Percentiles rank a stretch among this genome's conserved stretches.
These are phyloP conservation scores for Coniochaeta sp. DNA, from an alignment of 2,329 filamentous ascomycete genomes.

Conservation along the genomic window DNA sequence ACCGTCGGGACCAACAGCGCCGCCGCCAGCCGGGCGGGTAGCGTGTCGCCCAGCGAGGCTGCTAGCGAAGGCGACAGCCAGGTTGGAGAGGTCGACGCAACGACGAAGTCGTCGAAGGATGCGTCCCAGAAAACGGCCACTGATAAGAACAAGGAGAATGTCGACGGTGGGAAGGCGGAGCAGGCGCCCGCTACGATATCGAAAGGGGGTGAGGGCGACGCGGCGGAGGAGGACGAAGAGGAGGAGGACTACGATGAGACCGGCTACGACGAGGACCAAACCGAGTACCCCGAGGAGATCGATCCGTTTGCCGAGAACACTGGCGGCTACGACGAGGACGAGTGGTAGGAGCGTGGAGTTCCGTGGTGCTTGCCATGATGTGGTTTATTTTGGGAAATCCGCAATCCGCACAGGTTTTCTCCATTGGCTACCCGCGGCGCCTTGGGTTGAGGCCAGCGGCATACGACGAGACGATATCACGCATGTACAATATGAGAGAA, in stretches of 20 bases:
- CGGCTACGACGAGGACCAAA: neutral
- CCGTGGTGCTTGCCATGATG: neutral
- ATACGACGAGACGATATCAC: neutral
- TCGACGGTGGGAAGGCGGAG: neutral
- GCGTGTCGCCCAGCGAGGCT: conserved; percentile 12
- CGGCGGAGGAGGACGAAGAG: conserved; percentile 5
- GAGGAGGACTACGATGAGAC: conserved; percentile 3
- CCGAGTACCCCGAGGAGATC: neutral
- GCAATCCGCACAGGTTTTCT: neutral
- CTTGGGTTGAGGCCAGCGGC: neutral
- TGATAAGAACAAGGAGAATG: conserved; percentile 7
- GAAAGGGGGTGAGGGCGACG: neutral
- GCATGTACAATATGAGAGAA: neutral
- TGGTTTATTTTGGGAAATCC: neutral
- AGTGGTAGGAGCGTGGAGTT: neutral
- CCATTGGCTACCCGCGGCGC: neutral
- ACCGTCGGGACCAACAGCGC: conserved; percentile 23
- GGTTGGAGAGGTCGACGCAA: neutral
- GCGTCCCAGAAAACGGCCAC: neutral
- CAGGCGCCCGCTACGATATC: conserved; percentile 3
- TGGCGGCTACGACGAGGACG: neutral
- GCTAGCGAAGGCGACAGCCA: conserved; percentile 6
- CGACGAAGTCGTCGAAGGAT: neutral
- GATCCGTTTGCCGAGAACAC: neutral
- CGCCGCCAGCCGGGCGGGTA: conserved; percentile 25